Conservation (phyloP, 495 filamentous ascomycete genomes). For the Beverwykella pulmonaria region DNA sequence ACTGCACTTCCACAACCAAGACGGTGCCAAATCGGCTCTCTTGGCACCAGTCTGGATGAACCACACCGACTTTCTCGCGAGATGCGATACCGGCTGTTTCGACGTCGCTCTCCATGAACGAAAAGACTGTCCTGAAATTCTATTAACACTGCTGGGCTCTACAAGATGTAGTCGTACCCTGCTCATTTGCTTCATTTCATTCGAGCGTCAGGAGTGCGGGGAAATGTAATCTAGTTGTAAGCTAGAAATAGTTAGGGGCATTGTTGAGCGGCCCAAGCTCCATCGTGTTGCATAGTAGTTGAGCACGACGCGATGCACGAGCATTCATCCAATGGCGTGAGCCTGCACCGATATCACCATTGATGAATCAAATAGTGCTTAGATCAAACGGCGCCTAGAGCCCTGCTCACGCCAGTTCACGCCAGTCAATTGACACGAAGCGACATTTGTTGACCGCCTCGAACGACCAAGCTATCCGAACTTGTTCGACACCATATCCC, state of each 20-base stretch:
- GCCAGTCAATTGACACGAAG: not conserved
- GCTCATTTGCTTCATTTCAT: not conserved
- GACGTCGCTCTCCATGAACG: not conserved
- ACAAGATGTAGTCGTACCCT: not conserved
- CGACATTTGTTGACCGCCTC: slow-evolving; percentile 2
- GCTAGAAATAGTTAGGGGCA: not conserved
- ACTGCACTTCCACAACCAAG: not conserved
- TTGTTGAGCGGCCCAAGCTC: slow-evolving; percentile 19
- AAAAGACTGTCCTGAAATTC: not conserved
- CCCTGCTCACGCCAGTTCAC: not conserved
- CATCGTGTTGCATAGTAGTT: slow-evolving; percentile 11
- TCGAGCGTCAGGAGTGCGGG: slow-evolving; percentile 19
- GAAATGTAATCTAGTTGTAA: not conserved
- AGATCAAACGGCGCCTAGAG: not conserved
- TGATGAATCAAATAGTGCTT: not conserved
- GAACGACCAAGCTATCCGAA: not conserved
- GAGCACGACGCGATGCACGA: not conserved
- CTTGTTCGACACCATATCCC: not conserved
- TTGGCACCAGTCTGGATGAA: not conserved
- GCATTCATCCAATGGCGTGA: not conserved
- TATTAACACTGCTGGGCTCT: not conserved
- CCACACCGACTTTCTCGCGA: slow-evolving; percentile 22
- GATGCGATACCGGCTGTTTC: not conserved
- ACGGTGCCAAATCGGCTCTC: not conserved
- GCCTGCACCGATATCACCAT: not conserved